phyloP scores from a whole-genome alignment of 2,329 filamentous ascomycete genomes.

The Fusarium musae region DNA sequence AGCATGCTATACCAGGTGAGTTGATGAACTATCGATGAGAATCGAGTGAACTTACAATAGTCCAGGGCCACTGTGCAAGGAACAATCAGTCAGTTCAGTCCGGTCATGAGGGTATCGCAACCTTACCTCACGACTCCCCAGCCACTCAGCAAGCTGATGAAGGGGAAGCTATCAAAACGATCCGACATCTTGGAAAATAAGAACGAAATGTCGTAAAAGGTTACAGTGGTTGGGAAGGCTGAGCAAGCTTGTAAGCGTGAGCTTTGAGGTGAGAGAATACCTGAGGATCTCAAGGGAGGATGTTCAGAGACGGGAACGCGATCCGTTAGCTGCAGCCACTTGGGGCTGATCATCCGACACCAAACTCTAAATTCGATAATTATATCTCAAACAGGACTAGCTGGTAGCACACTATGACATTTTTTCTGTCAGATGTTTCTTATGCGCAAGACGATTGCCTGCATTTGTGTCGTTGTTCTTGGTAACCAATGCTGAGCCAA shows the following conservation, averaged over 20 bases:
- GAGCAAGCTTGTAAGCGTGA: accelerated
- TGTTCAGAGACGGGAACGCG: background rate
- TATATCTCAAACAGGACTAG: accelerated
- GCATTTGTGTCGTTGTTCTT: background rate
- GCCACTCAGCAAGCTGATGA: background rate
- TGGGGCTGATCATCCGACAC: background rate
- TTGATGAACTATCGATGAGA: accelerated
- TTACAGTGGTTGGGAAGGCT: accelerated
- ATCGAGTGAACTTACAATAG: background rate
- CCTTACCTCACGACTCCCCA: slow-evolving; percentile 8
- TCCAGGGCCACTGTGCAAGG: background rate
- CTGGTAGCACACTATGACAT: accelerated
- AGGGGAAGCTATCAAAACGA: background rate
- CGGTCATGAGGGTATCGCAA: accelerated
- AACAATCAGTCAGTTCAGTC: background rate
- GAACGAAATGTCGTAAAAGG: accelerated
- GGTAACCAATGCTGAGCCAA: background rate
- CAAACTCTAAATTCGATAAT: background rate
- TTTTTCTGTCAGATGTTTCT: accelerated
- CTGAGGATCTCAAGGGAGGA: background rate
- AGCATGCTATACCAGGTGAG: background rate
- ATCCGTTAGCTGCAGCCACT: background rate
- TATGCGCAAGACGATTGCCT: accelerated
- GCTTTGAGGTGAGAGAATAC: accelerated
- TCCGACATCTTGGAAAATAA: background rate